Conservation (phyloP, 1,284 basidiomycete species). For the Ganoderma sinense region DNA sequence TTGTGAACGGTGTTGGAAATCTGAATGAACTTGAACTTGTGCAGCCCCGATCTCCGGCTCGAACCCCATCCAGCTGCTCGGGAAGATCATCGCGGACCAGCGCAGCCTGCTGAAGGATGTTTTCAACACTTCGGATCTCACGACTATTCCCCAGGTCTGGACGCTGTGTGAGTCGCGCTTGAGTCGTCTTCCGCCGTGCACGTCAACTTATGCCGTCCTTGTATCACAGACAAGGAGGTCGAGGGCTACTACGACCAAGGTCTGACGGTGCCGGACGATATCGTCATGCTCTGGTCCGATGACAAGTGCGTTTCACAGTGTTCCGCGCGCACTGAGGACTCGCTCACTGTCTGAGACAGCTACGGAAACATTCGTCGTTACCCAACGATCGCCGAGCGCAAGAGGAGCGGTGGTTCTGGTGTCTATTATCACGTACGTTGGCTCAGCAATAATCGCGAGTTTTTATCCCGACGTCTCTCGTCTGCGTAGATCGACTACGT, state of each 20-base stretch:
- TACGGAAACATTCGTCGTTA: constrained; percentile 69
- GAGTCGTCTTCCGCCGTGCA: not conserved
- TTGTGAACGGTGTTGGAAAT: not conserved
- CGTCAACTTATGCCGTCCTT: not conserved
- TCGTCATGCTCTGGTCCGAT: constrained; percentile 67
- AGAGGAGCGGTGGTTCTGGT: constrained; percentile 68
- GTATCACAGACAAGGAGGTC: constrained; percentile 63
- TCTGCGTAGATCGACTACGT: constrained; percentile 47
- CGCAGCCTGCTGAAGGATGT: constrained; percentile 64
- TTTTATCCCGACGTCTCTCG: not conserved
- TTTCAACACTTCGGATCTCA: constrained; percentile 56
- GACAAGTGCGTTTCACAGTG: constrained; percentile 54
- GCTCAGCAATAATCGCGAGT: constrained; percentile 24
- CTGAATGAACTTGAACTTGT: not conserved
- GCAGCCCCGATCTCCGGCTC: constrained; percentile 59
- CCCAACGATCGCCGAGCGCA: constrained; percentile 57
- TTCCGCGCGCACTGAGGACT: not conserved
- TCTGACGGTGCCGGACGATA: constrained; percentile 60
- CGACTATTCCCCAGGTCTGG: constrained; percentile 70
- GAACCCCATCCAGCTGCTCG: constrained; percentile 55
- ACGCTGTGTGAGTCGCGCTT: constrained; percentile 55
- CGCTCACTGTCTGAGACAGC: constrained; percentile 38
- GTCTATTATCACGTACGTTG: constrained; percentile 68
- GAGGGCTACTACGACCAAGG: constrained; percentile 73
- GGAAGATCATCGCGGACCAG: constrained; percentile 68